These are phyloP conservation scores for Kalanchoe fedtschenkoi DNA, from an alignment of 164 flowering plant species.

Conservation along the genomic window DNA sequence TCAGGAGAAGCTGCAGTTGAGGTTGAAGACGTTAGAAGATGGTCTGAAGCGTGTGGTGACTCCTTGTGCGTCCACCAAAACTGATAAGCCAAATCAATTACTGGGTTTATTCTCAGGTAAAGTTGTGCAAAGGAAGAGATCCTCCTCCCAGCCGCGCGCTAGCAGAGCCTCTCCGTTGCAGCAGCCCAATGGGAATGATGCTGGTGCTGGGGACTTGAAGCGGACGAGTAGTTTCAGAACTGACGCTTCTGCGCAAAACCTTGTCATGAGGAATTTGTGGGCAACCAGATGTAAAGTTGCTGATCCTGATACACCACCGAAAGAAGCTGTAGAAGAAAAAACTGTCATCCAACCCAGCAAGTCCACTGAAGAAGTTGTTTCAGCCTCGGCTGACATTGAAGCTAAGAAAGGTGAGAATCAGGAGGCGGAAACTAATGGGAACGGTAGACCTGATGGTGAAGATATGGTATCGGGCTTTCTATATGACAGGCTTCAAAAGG, in stretches of 20 bases:
- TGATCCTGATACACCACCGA: constrained; percentile 49
- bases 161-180: constrained; percentile 25
- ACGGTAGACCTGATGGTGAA: constrained; percentile 17
- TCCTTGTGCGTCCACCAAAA: constrained; percentile 23
- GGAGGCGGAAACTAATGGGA: constrained; percentile 16
- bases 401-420: constrained; percentile 11
- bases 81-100: constrained; percentile 23
- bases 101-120: constrained; percentile 46
- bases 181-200: constrained; percentile 23
- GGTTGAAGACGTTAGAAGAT: constrained; percentile 78
- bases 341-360: constrained; percentile 13
- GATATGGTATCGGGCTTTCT: constrained; percentile 79
- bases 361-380: constrained; percentile 13
- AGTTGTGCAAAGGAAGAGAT: constrained; percentile 43
- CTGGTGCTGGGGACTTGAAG: constrained; percentile 18
- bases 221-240: constrained; percentile 24
- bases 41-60: constrained; percentile 48
- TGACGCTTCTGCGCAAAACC: constrained; percentile 28
- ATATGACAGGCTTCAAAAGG: constrained; percentile 77
- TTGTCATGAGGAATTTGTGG: constrained; percentile 41
- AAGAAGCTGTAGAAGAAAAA: constrained; percentile 30
- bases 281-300: constrained; percentile 39
- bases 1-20: constrained; percentile 71
- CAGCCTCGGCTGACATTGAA: constrained; percentile 19
- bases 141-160: constrained; percentile 63